Percentiles rank a stretch among this genome's conserved stretches.
Evolutionary conservation across 345 rosid genomes (phyloP).

Genomic region (Garcia nutans): DNA sequence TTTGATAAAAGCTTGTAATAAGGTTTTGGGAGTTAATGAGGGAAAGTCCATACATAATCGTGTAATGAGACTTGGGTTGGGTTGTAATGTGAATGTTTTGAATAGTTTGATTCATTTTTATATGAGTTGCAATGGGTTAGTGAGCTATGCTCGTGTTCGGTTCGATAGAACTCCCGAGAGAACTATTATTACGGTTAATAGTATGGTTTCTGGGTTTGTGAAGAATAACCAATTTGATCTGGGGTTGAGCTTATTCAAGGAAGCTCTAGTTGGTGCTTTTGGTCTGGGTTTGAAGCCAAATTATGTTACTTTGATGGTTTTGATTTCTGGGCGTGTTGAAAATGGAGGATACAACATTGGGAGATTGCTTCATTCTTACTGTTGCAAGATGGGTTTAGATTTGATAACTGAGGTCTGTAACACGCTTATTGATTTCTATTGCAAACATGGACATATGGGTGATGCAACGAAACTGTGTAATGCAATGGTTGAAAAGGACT

Average conservation of each 20-base stretch:
- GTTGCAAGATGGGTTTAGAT: slow-evolving; percentile 21
- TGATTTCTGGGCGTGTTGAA: slow-evolving; percentile 28
- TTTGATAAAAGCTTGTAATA: slow-evolving; percentile 26
- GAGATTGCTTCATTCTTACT: slow-evolving; percentile 25
- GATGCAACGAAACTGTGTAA: slow-evolving; percentile 25
- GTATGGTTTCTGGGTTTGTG: slow-evolving; percentile 30
- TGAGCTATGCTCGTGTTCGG: slow-evolving; percentile 19
- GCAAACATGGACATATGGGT: slow-evolving; percentile 20
- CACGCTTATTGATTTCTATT: slow-evolving; percentile 31
- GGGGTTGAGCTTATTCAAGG: slow-evolving; percentile 20
- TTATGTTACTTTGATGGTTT: slow-evolving; percentile 25
- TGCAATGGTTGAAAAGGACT: slow-evolving; percentile 21
- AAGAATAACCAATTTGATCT: slow-evolving; percentile 18
- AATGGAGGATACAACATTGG: slow-evolving; percentile 13
- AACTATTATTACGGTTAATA: slow-evolving; percentile 25
- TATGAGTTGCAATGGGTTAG: slow-evolving; percentile 2
- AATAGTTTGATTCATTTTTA: slow-evolving; percentile 25
- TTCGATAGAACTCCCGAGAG: slow-evolving; percentile 30
- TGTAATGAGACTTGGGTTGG: slow-evolving; percentile 23
- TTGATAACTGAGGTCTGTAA: slow-evolving; percentile 20
- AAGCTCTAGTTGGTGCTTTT: slow-evolving; percentile 12
- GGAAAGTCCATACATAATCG: slow-evolving; percentile 24
- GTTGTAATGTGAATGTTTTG: slow-evolving; percentile 5
- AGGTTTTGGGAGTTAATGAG: neutral
- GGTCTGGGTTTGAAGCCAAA: slow-evolving; percentile 28